Conservation (phyloP, 2,329 filamentous ascomycete species). For the Phoma sp. region DNA sequence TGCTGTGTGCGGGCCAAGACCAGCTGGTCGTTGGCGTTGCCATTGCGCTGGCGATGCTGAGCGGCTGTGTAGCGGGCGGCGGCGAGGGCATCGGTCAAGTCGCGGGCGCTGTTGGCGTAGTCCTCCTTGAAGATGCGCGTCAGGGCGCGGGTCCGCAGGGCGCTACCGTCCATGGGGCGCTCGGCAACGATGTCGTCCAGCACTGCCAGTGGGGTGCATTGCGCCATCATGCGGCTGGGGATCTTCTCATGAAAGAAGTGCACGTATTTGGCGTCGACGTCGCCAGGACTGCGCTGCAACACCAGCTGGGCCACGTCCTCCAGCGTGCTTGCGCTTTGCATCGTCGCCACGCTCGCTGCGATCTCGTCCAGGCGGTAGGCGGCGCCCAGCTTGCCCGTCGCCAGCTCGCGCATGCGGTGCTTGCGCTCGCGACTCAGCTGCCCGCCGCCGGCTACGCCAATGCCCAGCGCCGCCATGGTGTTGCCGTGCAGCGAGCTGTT, state of each 20-base stretch:
- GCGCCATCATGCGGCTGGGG: slow-evolving; percentile 72
- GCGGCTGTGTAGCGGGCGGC: slow-evolving; percentile 58
- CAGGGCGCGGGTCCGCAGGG: slow-evolving; percentile 74
- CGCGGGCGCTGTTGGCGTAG: slow-evolving; percentile 69
- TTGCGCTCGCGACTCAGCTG: slow-evolving; percentile 78
- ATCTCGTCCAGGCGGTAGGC: slow-evolving; percentile 85
- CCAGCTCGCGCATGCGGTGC: slow-evolving; percentile 80
- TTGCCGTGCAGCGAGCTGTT: slow-evolving; percentile 51
- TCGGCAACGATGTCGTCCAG: slow-evolving; percentile 72
- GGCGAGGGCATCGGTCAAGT: slow-evolving; percentile 73
- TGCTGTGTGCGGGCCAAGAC: slow-evolving; percentile 52
- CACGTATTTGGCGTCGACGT: slow-evolving; percentile 82
- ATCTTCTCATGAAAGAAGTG: slow-evolving; percentile 94
- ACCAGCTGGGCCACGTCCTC: slow-evolving; percentile 78
- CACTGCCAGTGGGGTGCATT: slow-evolving; percentile 70
- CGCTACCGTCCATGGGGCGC: slow-evolving; percentile 67
- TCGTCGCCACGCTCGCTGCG: slow-evolving; percentile 79
- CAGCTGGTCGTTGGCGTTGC: slow-evolving; percentile 54
- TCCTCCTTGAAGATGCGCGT: slow-evolving; percentile 79
- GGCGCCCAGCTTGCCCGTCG: slow-evolving; percentile 75
- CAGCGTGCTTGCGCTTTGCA: slow-evolving; percentile 78
- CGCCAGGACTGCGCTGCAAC: slow-evolving; percentile 69
- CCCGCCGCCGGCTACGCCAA: slow-evolving; percentile 57
- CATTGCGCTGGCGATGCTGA: slow-evolving; percentile 44
- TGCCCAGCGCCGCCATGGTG: slow-evolving; percentile 7